A percentile compares a stretch with the other conserved stretches of the same genome.
Evolutionary conservation across 2,329 filamentous ascomycete species (phyloP).

Genomic region (Thelonectria olida): DNA sequence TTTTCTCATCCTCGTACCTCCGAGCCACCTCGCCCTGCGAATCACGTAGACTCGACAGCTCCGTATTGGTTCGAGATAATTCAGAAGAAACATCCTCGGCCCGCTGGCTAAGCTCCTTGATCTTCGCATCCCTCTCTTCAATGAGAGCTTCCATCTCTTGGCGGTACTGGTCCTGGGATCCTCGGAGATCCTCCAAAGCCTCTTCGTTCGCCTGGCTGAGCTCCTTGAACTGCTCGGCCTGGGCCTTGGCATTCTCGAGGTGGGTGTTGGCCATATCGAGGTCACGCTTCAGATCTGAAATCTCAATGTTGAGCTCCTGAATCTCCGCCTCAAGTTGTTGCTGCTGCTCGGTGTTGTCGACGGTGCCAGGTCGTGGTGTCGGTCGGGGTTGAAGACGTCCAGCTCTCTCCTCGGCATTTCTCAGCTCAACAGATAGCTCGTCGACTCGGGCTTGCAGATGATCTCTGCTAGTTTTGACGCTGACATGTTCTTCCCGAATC

Average conservation of each 20-base stretch:
- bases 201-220: conserved; percentile 91
- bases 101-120: conserved; percentile 83
- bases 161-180: conserved; percentile 86
- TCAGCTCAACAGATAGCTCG: conserved; percentile 87
- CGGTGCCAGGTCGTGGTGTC: conserved; percentile 65
- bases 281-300: conserved; percentile 87
- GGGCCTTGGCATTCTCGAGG: conserved; percentile 80
- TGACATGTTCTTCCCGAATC: conserved; percentile 85
- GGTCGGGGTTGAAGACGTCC: conserved; percentile 84
- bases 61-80: conserved; percentile 81
- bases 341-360: conserved; percentile 56
- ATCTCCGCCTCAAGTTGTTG: conserved; percentile 67
- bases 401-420: conserved; percentile 87
- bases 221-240: conserved; percentile 87
- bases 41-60: conserved; percentile 82
- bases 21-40: conserved; percentile 79
- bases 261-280: conserved; percentile 83
- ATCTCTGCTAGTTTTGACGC: conserved; percentile 86
- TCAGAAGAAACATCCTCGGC: conserved; percentile 86
- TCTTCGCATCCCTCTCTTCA: conserved; percentile 79
- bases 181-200: conserved; percentile 79
- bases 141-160: conserved; percentile 83
- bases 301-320: conserved; percentile 84
- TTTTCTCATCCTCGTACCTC: conserved; percentile 83
- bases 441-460: conserved; percentile 89